A percentile compares a stretch with the other conserved stretches of the same genome.
Evolutionary conservation across 805 yeast species (phyloP).

Genomic region (Metschnikowia lachancei): DNA sequence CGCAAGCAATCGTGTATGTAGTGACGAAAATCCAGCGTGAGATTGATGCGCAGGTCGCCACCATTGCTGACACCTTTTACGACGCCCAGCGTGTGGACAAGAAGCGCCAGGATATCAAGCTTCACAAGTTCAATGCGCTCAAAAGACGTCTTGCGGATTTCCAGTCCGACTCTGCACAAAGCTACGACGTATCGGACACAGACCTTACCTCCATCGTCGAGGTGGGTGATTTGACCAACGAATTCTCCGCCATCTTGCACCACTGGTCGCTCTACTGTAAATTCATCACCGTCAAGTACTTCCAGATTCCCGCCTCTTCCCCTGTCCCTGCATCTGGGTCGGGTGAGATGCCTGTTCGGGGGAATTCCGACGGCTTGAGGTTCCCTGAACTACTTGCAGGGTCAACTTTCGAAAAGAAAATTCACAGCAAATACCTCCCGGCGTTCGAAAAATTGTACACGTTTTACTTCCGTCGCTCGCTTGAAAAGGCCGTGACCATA

Average conservation of each 20-base stretch:
- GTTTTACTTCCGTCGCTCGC: conserved; percentile 70
- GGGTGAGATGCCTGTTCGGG: background rate
- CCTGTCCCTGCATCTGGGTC: background rate
- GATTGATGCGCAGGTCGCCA: conserved; percentile 88
- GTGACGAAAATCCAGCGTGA: conserved; percentile 77
- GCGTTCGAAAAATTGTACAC: conserved; percentile 62
- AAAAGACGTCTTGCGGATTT: conserved; percentile 12
- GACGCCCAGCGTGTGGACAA: conserved; percentile 65
- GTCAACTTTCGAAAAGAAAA: conserved; percentile 56
- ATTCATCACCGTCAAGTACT: conserved; percentile 70
- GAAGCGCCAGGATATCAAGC: conserved; percentile 51
- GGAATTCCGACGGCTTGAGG: conserved; percentile 24
- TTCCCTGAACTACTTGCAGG: conserved; percentile 53
- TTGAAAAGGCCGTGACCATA: conserved; percentile 74
- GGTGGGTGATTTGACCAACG: conserved; percentile 65
- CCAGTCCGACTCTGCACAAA: conserved; percentile 1
- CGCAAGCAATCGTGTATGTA: conserved; percentile 58
- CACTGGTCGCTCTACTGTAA: conserved; percentile 81
- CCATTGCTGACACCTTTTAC: conserved; percentile 81
- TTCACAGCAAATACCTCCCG: conserved; percentile 51
- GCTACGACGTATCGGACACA: conserved; percentile 28
- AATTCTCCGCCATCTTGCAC: conserved; percentile 72
- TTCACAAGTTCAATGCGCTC: conserved; percentile 42
- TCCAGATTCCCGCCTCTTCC: conserved; percentile 16
- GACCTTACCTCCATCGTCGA: conserved; percentile 53